Conservation (phyloP, 2,329 filamentous ascomycete genomes). For the Colletotrichum sp. region DNA sequence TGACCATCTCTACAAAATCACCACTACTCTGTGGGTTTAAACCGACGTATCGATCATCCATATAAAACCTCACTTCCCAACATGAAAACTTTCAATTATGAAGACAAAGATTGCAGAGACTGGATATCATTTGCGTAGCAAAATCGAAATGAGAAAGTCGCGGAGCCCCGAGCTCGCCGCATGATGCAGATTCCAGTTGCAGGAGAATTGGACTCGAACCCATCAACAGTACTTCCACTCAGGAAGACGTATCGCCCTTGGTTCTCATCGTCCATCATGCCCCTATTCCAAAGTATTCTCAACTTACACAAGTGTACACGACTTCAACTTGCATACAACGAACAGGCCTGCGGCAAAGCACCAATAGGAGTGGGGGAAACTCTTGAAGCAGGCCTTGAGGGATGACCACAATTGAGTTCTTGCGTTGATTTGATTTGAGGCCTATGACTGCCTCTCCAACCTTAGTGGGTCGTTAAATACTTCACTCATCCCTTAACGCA, state of each 20-base stretch:
- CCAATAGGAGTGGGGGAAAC: background rate
- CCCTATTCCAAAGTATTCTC: background rate
- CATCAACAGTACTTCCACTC: rapidly evolving
- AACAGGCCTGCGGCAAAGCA: background rate
- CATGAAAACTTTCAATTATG: no score
- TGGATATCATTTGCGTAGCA: no score
- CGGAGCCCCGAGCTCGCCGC: background rate
- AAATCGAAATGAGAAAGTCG: background rate
- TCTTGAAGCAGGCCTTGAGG: background rate
- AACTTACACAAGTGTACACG: rapidly evolving
- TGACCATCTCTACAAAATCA: background rate
- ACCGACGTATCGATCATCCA: no score
- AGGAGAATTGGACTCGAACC: background rate
- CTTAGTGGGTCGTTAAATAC: background rate
- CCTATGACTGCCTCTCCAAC: no score
- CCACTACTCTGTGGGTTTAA: rapidly evolving
- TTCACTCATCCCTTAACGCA: rapidly evolving
- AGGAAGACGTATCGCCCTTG: background rate
- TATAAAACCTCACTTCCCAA: rapidly evolving
- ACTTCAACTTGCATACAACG: background rate
- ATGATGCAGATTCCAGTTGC: background rate
- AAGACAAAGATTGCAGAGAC: no score
- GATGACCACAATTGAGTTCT: no score
- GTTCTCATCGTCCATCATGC: background rate
- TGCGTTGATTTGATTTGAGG: no score